Conservation (phyloP, 768 basidiomycete species). For the Butyriboletus loyo region DNA sequence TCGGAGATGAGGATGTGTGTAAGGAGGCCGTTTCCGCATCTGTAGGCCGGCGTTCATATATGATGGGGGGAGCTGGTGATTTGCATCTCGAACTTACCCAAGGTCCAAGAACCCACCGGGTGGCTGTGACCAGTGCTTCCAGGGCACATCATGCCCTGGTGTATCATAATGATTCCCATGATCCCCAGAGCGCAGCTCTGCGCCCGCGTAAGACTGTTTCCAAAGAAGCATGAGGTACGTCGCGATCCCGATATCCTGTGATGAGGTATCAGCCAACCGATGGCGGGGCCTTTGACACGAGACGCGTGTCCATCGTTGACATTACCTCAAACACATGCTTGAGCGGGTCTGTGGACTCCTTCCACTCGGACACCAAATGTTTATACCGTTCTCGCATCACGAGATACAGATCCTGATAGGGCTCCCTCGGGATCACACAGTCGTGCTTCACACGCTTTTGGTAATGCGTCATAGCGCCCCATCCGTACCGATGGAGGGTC, state of each 20-base stretch:
- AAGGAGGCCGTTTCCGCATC: slow-evolving; percentile 90
- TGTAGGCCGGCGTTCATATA: slow-evolving; percentile 24
- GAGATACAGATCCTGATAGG: slow-evolving; percentile 89
- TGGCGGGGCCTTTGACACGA: not conserved
- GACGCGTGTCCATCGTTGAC: not conserved
- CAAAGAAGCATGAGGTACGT: slow-evolving; percentile 91
- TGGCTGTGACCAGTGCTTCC: slow-evolving; percentile 76
- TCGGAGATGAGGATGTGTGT: slow-evolving; percentile 83
- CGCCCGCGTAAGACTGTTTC: slow-evolving; percentile 60
- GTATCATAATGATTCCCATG: not conserved
- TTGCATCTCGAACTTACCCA: slow-evolving; percentile 48
- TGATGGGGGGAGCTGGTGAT: not conserved
- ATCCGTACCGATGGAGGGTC: slow-evolving; percentile 83
- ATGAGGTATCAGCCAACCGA: not conserved
- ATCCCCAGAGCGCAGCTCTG: not conserved
- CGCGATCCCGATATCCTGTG: slow-evolving; percentile 90
- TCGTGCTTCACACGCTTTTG: slow-evolving; percentile 87
- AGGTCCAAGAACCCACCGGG: slow-evolving; percentile 86
- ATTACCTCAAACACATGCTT: slow-evolving; percentile 88
- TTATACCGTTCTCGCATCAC: slow-evolving; percentile 83
- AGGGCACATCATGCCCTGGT: slow-evolving; percentile 36
- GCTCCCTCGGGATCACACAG: slow-evolving; percentile 65
- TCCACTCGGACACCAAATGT: slow-evolving; percentile 70
- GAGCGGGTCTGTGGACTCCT: slow-evolving; percentile 77
- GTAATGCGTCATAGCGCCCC: slow-evolving; percentile 79